Base-by-base conservation (phyloP, 129 eudicot species). In the Chrysanthemum lavandulifolium region DNA sequence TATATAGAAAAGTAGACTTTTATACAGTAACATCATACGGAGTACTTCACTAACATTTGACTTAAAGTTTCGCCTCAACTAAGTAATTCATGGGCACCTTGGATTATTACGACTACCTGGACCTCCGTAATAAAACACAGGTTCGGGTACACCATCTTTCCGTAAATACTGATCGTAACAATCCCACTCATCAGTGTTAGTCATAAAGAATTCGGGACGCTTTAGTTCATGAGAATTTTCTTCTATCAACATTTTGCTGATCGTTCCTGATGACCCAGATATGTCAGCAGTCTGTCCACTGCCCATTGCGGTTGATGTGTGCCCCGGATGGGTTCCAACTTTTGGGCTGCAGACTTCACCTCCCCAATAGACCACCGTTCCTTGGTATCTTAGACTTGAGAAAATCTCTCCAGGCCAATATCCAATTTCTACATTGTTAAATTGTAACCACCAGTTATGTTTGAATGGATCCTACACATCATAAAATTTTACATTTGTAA, bases 331-430 rank as follows among this genome's bases (percentile, higher is more conserved):
- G 27, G 50, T 71, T 71, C 82, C 82, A 5, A 78, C 54, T 2
- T 78, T 63, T 13, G 72, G 77, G 54, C 82, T 78, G 11, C 5
- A 63, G 14, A 78, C 77, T 61, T 78, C 82, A 71, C 82, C 82
- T 62, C 82, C 82, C 82, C 82, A 78, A 6, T 62, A 54, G 49
- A 78, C 77, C 67, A 63, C 6, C 16, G 27, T n/a, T 16, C 77
- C 77, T 12, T 71, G 73, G 54, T 54, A 1, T 21, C 33, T 71
- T 59, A 78, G 9, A n/a, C 12, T 3, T 1, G 27, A 16, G 18
- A 78, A 31, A 1, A 78, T 25, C 3, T 71, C 67, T 3, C 72
- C 72, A 0, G 82, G 82, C 82, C 82, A 78, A 19, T 78, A 78
- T 67, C 82, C 82, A 0, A 78, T 72, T 13, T 71, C 72, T 10